Evolutionary conservation across 257 asterid genomes (phyloP).

Genomic region (Gynochthodes officinalis): DNA sequence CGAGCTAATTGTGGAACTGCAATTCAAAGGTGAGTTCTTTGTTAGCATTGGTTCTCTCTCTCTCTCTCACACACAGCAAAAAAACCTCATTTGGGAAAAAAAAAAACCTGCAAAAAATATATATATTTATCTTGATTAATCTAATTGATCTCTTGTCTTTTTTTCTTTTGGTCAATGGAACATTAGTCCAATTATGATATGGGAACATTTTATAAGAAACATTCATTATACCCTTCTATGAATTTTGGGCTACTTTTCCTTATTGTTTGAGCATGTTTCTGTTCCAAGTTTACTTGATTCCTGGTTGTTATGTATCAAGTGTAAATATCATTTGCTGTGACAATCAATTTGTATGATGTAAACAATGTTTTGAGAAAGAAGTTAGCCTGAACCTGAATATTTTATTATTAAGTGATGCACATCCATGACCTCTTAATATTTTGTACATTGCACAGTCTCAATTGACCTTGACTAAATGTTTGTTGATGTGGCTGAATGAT

Average conservation of each 20-base stretch:
- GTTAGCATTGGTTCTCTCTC: not conserved
- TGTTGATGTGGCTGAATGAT: not conserved
- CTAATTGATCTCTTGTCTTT: not conserved
- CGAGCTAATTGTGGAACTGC: constrained; percentile 62
- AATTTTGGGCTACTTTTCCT: not conserved
- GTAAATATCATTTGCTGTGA: not conserved
- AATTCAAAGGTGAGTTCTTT: constrained; percentile 45
- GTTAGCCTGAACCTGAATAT: not conserved
- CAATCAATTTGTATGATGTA: not conserved
- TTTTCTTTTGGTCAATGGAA: not conserved
- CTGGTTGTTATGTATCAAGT: not conserved
- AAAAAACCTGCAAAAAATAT: too few species aligned
- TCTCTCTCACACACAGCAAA: too few species aligned
- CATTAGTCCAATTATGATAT: not conserved
- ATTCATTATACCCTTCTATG: not conserved
- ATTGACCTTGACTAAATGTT: not conserved
- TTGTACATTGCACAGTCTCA: not conserved
- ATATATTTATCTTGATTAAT: not conserved
- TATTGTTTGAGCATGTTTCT: not conserved
- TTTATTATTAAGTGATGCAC: not conserved
- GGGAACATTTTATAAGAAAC: not conserved
- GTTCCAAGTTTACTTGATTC: not conserved
- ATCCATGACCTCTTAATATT: not conserved
- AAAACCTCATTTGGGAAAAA: too few species aligned
- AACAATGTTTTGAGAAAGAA: not conserved